A percentile compares a stretch with the other conserved stretches of the same genome.
Evolutionary conservation across 495 filamentous ascomycete species (phyloP).

Genomic region (Glonium stellatum): DNA sequence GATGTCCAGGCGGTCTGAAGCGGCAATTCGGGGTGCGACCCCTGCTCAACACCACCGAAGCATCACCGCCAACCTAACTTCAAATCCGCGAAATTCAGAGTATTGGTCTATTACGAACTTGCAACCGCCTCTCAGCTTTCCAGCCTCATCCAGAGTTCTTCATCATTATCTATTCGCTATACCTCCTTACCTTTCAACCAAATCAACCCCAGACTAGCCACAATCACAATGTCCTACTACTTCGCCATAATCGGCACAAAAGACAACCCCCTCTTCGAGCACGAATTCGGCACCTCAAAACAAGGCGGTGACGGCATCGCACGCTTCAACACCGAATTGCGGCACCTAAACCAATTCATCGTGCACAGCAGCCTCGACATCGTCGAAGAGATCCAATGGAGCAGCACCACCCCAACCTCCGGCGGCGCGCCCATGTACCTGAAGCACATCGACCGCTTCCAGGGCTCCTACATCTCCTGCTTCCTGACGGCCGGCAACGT

Average conservation of each 20-base stretch:
- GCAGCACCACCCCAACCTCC: slow-evolving; percentile 22
- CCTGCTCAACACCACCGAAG: background rate
- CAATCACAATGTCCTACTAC: slow-evolving; percentile 76
- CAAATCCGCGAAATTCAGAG: background rate
- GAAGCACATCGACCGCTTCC: slow-evolving; percentile 89
- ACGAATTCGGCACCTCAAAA: slow-evolving; percentile 93
- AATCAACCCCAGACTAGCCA: background rate
- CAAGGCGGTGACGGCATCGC: slow-evolving; percentile 85
- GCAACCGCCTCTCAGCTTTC: background rate
- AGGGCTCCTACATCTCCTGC: slow-evolving; percentile 80
- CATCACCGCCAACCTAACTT: background rate
- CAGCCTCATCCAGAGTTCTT: background rate
- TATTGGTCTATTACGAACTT: background rate
- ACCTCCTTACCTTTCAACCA: background rate
- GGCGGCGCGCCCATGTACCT: slow-evolving; percentile 61
- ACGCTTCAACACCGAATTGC: slow-evolving; percentile 75
- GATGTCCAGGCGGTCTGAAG: background rate
- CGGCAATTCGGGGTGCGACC: no score
- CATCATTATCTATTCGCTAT: no score
- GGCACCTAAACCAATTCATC: slow-evolving; percentile 95
- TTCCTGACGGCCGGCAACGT: slow-evolving; percentile 79
- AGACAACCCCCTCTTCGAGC: slow-evolving; percentile 90
- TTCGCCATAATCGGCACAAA: slow-evolving; percentile 90
- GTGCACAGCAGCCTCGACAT: slow-evolving; percentile 88
- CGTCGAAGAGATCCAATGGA: slow-evolving; percentile 93